A percentile compares a stretch with the other conserved stretches of the same genome.
phyloP scores from a whole-genome alignment of 306 rosid species.

The Rubus parviflorus region DNA sequence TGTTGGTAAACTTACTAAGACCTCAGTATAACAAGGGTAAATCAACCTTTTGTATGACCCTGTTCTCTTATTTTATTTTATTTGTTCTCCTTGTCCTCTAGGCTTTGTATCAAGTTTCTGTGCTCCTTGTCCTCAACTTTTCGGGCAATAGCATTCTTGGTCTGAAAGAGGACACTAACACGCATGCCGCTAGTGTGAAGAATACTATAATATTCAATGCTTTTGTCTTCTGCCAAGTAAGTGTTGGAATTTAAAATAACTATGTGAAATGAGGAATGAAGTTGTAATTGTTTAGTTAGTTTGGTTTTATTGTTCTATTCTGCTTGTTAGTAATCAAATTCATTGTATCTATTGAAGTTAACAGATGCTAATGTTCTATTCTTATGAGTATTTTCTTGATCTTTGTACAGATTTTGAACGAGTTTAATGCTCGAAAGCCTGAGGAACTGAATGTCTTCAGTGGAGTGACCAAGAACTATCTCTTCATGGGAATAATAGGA shows the following conservation, averaged over 20 bases:
- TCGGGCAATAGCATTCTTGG: conserved; percentile 54
- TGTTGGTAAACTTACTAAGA: not conserved
- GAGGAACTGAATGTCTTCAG: conserved; percentile 74
- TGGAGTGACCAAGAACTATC: conserved; percentile 76
- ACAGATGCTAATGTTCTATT: not conserved
- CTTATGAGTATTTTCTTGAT: not conserved
- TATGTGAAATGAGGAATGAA: not conserved
- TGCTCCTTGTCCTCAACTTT: conserved; percentile 82
- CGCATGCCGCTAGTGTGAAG: conserved; percentile 45
- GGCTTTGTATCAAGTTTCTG: conserved; percentile 80
- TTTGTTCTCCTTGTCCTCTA: conserved; percentile 26
- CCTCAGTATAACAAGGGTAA: not conserved
- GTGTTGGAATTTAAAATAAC: conserved; percentile 2
- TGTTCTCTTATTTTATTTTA: conserved; percentile 19
- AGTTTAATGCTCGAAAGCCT: conserved; percentile 93
- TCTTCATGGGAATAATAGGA: conserved; percentile 73
- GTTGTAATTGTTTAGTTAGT: not conserved
- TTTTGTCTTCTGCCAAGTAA: conserved; percentile 90
- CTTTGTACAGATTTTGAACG: conserved; percentile 69
- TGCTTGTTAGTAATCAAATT: not conserved
- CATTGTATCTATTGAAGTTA: conserved; percentile 1
- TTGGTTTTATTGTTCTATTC: not conserved
- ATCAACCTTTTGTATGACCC: not conserved
- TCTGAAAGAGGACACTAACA: conserved; percentile 29
- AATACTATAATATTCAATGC: conserved; percentile 87